Base-by-base conservation (phyloP, 371 early-diverging fungal species). In the Mortierella sp. region DNA sequence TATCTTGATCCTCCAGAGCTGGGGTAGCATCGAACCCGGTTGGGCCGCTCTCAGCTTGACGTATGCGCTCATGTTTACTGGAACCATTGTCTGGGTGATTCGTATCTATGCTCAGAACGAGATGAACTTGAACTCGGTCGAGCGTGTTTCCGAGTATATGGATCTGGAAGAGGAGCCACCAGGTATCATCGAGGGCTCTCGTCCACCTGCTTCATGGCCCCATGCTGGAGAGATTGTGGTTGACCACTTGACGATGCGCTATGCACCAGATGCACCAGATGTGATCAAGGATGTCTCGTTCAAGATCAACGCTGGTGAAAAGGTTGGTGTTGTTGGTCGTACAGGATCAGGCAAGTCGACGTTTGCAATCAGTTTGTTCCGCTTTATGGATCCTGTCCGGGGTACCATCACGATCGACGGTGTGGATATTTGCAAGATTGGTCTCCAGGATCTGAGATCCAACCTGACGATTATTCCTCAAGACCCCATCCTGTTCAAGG, bases 101-200 rank as follows among this genome's bases (percentile, higher is more conserved):
- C 91, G 95, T 25, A 85, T 79, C 60, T 93, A 92, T 62, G 92
- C 95, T 21, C 83, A 88, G 62, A 88, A 94, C 75, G 97, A 97
- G 57, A 81, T 83, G 80, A 81, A 74, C 70, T 46, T 83, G 55
- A 83, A 89, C 47, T 81, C 92, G 16, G 83, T 94, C 7, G 95
- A 95, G 75, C 90, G 95, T 50, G 81, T 92, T 1, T 70, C 81
- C 12, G 89, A 94, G 68, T 95, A 93, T 68, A 62, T 85, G 67
- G 65, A 66, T 5, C 72, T 91, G 23, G 88, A 88, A 57, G 85
- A 88, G 68, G 93, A 93, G 62, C 87, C 93, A 12, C 70, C 84
- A 25, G 75, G 82, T 1, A 75, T 81, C 46, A 81, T 81, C 26
- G 72, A 77, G 3, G 75, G 65, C 7, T 61, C 68, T 0, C 68